Evolutionary conservation across 2,329 filamentous ascomycete genomes (phyloP).

Genomic region (Grosmannia penicillata): DNA sequence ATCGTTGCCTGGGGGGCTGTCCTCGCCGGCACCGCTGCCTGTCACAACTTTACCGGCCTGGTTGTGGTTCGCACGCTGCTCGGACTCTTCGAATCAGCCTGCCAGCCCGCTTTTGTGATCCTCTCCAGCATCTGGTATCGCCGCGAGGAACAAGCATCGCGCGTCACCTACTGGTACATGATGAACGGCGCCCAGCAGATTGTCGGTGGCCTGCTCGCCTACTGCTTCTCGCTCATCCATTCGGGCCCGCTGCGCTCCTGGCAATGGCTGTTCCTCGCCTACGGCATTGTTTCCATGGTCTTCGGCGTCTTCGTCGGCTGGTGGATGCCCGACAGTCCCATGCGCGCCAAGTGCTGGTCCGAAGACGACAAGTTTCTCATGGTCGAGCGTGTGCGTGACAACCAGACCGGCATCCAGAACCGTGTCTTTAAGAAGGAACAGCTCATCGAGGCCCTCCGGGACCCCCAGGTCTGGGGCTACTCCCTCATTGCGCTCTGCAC

Average conservation of each 20-base stretch:
- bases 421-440: constrained; percentile 30
- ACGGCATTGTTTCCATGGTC: constrained; percentile 46
- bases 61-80: constrained; percentile 48
- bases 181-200: constrained; percentile 65
- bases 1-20: constrained; percentile 50
- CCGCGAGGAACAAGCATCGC: constrained; percentile 49
- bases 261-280: constrained; percentile 54
- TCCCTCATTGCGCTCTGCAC: constrained; percentile 54
- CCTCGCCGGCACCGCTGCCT: constrained; percentile 46
- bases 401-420: constrained; percentile 49
- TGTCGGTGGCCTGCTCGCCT: constrained; percentile 55
- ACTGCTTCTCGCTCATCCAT: constrained; percentile 42
- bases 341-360: constrained; percentile 54
- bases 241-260: constrained; percentile 42
- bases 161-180: constrained; percentile 62
- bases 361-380: constrained; percentile 51
- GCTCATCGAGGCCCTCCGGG: constrained; percentile 35
- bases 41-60: constrained; percentile 43
- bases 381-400: constrained; percentile 43
- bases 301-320: constrained; percentile 50
- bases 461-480: constrained; percentile 54
- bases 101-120: constrained; percentile 53
- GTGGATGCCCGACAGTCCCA: constrained; percentile 55
- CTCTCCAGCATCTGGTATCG: constrained; percentile 59
- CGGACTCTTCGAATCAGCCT: constrained; percentile 56